Evolutionary conservation across 1,139 yeast genomes (phyloP).

Genomic region (Suhomyces anneliseae): DNA sequence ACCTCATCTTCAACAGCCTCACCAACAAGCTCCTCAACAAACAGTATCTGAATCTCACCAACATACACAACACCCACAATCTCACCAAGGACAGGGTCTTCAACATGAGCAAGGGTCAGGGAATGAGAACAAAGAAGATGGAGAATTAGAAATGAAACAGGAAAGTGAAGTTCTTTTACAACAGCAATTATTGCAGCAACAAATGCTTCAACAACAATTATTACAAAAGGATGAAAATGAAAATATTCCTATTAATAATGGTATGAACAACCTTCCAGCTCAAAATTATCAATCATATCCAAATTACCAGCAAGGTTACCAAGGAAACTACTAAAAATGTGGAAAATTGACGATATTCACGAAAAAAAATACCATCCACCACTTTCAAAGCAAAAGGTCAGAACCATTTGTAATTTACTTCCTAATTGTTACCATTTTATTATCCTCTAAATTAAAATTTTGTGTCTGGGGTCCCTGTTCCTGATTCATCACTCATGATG

Average conservation of each 20-base stretch:
- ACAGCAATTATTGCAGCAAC: constrained; percentile 18
- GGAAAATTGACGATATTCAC: background rate
- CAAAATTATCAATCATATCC: constrained; percentile 11
- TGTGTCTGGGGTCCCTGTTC: background rate
- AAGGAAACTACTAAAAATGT: constrained; percentile 10
- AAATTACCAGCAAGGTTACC: constrained; percentile 11
- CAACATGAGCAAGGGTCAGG: background rate
- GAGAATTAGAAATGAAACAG: constrained; percentile 10
- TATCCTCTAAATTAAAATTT: background rate
- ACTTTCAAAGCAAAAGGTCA: background rate
- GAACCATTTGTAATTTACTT: background rate
- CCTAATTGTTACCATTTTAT: background rate
- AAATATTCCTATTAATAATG: constrained; percentile 8
- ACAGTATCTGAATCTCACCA: constrained; percentile 5
- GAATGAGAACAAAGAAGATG: background rate
- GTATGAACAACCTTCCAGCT: constrained; percentile 5
- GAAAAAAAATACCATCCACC: background rate
- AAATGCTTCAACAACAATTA: constrained; percentile 15
- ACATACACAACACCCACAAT: constrained; percentile 12
- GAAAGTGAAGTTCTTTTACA: constrained; percentile 14
- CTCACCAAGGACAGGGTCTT: constrained; percentile 10
- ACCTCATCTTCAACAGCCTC: constrained; percentile 9
- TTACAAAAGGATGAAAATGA: constrained; percentile 9
- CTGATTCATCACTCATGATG: background rate
- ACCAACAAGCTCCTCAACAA: background rate